Percentiles rank a stretch among this genome's conserved stretches.
Conservation (phyloP, 2,329 filamentous ascomycete genomes). For the Cryphonectria parasitica region DNA sequence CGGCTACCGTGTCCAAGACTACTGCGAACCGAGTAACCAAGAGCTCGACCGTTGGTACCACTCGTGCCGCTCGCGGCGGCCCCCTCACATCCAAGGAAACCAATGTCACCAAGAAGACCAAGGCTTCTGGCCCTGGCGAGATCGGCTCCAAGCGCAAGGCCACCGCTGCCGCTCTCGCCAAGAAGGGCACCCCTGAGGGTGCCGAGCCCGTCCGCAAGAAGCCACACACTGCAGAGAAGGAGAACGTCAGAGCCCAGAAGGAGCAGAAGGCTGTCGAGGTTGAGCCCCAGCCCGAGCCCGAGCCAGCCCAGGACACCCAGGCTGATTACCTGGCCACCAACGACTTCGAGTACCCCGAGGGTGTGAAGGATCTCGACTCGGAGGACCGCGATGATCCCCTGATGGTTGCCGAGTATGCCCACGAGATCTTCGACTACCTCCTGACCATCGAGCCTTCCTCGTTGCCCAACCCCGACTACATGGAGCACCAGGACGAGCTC, state of each 20-base stretch:
- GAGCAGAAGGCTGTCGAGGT: slow-evolving; percentile 43
- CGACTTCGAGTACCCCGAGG: slow-evolving; percentile 40
- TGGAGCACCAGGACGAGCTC: slow-evolving; percentile 89
- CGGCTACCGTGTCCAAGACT: slow-evolving; percentile 76
- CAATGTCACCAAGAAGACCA: slow-evolving; percentile 45
- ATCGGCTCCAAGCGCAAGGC: slow-evolving; percentile 66
- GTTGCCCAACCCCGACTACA: slow-evolving; percentile 89
- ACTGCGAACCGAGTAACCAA: slow-evolving; percentile 83
- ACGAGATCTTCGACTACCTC: slow-evolving; percentile 96
- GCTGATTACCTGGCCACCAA: slow-evolving; percentile 38
- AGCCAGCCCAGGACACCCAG: slow-evolving; percentile 32
- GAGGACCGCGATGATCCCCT: slow-evolving; percentile 93
- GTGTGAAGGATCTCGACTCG: slow-evolving; percentile 71
- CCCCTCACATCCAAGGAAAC: slow-evolving; percentile 65
- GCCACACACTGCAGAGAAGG: slow-evolving; percentile 56
- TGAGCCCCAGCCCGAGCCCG: slow-evolving; percentile 36
- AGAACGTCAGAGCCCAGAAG: slow-evolving; percentile 49
- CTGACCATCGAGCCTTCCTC: slow-evolving; percentile 79
- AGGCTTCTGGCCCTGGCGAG: slow-evolving; percentile 51
- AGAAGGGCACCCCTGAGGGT: slow-evolving; percentile 65
- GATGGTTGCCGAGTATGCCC: slow-evolving; percentile 97
- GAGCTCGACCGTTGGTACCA: slow-evolving; percentile 57
- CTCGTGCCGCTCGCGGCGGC: slow-evolving; percentile 54
- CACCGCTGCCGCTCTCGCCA: slow-evolving; percentile 55
- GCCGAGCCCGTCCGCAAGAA: slow-evolving; percentile 73